Evolutionary conservation across 2,329 filamentous ascomycete species (phyloP).

Genomic region (Diplocarpon mali): DNA sequence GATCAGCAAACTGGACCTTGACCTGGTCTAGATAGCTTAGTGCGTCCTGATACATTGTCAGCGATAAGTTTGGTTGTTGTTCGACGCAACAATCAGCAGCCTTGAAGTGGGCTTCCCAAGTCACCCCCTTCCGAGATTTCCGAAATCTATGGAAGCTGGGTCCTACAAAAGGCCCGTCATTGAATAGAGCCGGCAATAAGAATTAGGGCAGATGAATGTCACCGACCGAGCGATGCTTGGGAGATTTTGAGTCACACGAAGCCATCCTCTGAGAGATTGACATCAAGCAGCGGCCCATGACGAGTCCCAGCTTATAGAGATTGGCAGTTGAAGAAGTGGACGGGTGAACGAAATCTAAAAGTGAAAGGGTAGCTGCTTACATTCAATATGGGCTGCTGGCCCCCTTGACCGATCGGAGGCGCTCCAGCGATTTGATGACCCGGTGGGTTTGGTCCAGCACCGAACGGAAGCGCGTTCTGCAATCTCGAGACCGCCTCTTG

Average conservation of each 20-base stretch:
- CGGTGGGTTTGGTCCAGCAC: constrained; percentile 30
- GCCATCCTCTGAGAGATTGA: no score
- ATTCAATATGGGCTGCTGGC: constrained; percentile 76
- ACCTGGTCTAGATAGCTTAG: constrained; percentile 96
- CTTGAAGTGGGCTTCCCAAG: no score
- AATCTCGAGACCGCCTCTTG: constrained; percentile 41
- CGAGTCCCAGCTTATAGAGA: no score
- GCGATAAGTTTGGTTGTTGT: neutral
- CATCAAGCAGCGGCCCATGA: no score
- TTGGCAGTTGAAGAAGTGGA: neutral
- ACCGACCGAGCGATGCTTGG: no score
- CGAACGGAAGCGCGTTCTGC: constrained; percentile 48
- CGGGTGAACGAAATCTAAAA: neutral
- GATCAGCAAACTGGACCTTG: constrained; percentile 94
- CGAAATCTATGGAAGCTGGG: no score
- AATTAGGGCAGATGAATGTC: no score
- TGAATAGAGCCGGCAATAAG: no score
- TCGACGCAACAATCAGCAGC: no score
- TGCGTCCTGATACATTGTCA: constrained; percentile 46
- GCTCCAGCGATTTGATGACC: constrained; percentile 25
- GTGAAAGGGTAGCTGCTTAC: constrained; percentile 32
- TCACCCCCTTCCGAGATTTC: no score
- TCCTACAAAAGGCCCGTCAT: no score
- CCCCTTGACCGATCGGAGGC: constrained; percentile 52
- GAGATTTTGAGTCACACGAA: no score